These are phyloP conservation scores for Candida incommunis DNA, from an alignment of 805 yeast genomes.

Conservation along the genomic window DNA sequence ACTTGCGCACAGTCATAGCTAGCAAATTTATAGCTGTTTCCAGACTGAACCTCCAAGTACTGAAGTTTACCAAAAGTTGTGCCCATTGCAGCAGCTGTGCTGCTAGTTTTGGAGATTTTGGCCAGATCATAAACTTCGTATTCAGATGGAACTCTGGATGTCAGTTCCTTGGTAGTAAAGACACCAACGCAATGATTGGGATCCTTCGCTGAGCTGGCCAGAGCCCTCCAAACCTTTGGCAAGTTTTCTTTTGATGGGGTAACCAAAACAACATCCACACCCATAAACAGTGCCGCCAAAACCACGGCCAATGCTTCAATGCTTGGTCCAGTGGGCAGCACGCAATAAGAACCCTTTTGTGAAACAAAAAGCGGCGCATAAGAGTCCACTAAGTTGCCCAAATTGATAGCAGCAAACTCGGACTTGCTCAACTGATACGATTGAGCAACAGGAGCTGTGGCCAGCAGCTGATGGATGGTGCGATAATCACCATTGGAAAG, in stretches of 20 bases:
- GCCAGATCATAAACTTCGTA: background rate
- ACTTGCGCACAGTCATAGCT: slow-evolving; percentile 13
- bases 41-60: background rate
- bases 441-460: slow-evolving; percentile 3
- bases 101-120: background rate
- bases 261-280: slow-evolving; percentile 3
- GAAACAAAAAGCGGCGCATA: slow-evolving; percentile 3
- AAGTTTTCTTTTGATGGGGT: background rate
- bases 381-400: background rate
- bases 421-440: background rate
- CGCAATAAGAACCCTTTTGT: slow-evolving; percentile 3
- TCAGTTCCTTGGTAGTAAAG: background rate
- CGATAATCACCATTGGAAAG: slow-evolving; percentile 3
- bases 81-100: background rate
- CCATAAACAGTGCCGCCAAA: slow-evolving; percentile 12
- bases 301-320: slow-evolving; percentile 10
- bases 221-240: background rate
- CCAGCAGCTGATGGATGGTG: slow-evolving; percentile 3
- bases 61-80: background rate
- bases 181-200: slow-evolving; percentile 2
- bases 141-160: background rate
- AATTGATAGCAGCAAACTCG: background rate
- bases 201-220: slow-evolving; percentile 2
- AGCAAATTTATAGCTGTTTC: background rate
- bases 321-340: slow-evolving; percentile 6